Evolutionary conservation across 257 asterid species (phyloP).

Genomic region (Salvia rosmarinus): DNA sequence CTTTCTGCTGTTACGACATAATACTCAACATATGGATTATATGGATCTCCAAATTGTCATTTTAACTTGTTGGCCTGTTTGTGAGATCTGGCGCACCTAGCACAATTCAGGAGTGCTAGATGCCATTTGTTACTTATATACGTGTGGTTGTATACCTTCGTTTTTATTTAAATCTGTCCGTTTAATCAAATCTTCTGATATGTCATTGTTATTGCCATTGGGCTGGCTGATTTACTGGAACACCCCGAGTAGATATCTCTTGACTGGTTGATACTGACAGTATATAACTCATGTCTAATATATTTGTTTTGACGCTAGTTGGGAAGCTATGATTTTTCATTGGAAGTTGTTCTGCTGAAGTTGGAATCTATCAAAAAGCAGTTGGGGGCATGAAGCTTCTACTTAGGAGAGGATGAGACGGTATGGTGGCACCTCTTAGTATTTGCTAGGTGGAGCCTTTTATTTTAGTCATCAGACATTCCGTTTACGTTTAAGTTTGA

Average conservation of each 20-base stretch:
- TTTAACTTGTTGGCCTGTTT: neutral
- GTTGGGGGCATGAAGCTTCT: slow-evolving; percentile 37
- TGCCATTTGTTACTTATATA: neutral
- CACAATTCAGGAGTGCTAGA: neutral
- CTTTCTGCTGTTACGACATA: neutral
- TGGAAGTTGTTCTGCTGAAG: slow-evolving; percentile 50
- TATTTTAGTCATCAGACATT: slow-evolving; percentile 46
- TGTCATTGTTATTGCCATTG: neutral
- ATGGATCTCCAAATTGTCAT: slow-evolving; percentile 6
- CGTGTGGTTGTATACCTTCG: no score
- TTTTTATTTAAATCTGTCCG: neutral
- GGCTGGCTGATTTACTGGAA: neutral
- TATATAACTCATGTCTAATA: slow-evolving; percentile 24
- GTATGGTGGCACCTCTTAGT: slow-evolving; percentile 47
- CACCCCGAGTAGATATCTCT: neutral
- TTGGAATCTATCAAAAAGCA: slow-evolving; percentile 33
- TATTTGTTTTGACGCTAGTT: slow-evolving; percentile 45
- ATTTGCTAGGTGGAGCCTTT: slow-evolving; percentile 45
- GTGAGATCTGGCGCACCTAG: neutral
- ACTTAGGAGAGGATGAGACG: slow-evolving; percentile 38
- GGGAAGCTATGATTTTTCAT: slow-evolving; percentile 38
- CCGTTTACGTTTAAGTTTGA: slow-evolving; percentile 39
- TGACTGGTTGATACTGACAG: neutral
- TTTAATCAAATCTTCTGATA: neutral
- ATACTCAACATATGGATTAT: no score